Evolutionary conservation across 1,284 basidiomycete genomes (phyloP).

Genomic region (Lentinula novae-zelandiae): DNA sequence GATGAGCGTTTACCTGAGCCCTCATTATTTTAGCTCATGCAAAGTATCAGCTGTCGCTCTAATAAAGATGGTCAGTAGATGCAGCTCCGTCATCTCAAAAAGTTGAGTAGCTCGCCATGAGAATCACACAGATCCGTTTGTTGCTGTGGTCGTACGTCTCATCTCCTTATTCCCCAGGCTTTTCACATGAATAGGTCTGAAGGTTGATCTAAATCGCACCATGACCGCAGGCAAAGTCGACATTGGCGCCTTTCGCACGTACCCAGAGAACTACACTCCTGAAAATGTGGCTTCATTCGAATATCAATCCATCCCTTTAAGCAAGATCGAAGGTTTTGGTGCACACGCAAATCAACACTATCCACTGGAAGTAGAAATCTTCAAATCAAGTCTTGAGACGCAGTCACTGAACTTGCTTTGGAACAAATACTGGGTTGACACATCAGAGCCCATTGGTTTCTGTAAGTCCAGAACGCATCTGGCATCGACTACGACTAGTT

Average conservation of each 20-base stretch:
- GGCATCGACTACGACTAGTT: constrained; percentile 21
- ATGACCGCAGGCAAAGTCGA: constrained; percentile 98
- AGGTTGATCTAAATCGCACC: constrained; percentile 98
- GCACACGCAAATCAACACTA: constrained; percentile 98
- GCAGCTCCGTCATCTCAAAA: background rate
- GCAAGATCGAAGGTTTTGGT: constrained; percentile 96
- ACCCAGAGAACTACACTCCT: constrained; percentile 89
- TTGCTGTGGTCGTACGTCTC: constrained; percentile 86
- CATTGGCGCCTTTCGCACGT: constrained; percentile 97
- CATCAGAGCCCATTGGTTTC: constrained; percentile 90
- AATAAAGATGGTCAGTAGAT: constrained; percentile 87
- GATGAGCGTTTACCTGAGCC: constrained; percentile 40
- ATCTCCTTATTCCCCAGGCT: background rate
- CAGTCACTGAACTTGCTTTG: constrained; percentile 87
- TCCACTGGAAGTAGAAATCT: constrained; percentile 91
- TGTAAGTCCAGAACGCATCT: constrained; percentile 41
- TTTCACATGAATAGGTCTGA: background rate
- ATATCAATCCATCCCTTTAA: constrained; percentile 92
- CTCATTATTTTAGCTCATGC: constrained; percentile 91
- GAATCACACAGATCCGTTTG: constrained; percentile 87
- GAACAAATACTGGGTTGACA: constrained; percentile 99
- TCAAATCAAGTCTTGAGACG: constrained; percentile 87
- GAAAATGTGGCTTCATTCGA: constrained; percentile 67
- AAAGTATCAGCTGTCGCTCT: constrained; percentile 94
- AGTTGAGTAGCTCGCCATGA: background rate